Conservation (phyloP, 1,284 basidiomycete species). For the Apiotrichum sp. region DNA sequence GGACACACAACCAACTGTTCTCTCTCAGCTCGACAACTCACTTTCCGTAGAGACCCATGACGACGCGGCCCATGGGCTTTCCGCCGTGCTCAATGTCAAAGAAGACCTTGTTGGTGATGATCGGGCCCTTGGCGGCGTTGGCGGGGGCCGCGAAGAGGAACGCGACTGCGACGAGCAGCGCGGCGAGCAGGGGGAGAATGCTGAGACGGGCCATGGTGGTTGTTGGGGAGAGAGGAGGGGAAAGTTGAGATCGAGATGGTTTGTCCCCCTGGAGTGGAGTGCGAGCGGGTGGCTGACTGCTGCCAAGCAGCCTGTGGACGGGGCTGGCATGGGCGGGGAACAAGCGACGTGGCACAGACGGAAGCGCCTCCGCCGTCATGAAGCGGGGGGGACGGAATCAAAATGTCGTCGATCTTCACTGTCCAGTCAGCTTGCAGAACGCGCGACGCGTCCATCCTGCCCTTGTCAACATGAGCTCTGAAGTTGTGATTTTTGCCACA, state of each 20-base stretch:
- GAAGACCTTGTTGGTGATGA: slow-evolving; percentile 84
- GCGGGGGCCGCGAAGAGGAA: slow-evolving; percentile 27
- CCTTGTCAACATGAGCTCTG: neutral
- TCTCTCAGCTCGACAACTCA: slow-evolving; percentile 16
- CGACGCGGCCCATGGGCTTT: slow-evolving; percentile 70
- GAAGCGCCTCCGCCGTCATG: too few species aligned
- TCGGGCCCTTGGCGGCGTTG: slow-evolving; percentile 53
- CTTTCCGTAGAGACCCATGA: slow-evolving; percentile 79
- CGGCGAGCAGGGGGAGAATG: slow-evolving; percentile 59
- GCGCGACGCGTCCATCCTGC: neutral
- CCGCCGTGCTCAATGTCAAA: slow-evolving; percentile 90
- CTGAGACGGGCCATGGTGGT: slow-evolving; percentile 53
- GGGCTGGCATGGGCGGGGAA: too few species aligned
- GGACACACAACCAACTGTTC: neutral
- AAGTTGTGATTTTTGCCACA: too few species aligned
- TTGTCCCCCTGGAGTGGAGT: too few species aligned
- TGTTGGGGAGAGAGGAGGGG: neutral
- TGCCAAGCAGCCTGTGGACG: too few species aligned
- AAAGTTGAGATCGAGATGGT: neutral
- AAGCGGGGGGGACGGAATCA: neutral
- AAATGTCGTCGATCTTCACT: too few species aligned
- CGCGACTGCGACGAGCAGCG: slow-evolving; percentile 60
- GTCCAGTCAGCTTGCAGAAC: too few species aligned
- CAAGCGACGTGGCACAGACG: too few species aligned
- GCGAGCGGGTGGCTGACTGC: too few species aligned